Evolutionary conservation across 176 grass and related monocot species (phyloP), one percentile per base, ranked within the genome.

Genomic region (Raddia distichophylla): DNA sequence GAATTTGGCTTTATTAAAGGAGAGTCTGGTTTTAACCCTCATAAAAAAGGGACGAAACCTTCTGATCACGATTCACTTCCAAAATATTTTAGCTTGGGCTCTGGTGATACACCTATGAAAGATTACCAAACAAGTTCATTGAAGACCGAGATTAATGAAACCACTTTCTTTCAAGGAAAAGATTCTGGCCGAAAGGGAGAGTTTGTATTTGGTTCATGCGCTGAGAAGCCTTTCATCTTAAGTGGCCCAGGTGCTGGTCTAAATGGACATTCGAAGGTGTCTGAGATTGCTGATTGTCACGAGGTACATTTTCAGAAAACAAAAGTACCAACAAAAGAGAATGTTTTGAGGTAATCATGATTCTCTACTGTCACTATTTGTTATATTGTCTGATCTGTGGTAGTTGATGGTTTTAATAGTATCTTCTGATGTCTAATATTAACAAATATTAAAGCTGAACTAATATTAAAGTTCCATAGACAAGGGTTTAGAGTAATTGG

Each of bases 71-170:
- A 81, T 81, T 46, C 70, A 63, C 53, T 81, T 70, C 86, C 83
- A 57, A 71, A 73, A 59, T 82, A 82, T 67, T 90, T 86, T 11
- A 90, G 77, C 45, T 67, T 86, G 32, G 69, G 60, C 78, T 81
- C 73, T 86, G 71, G 58, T 57, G 87, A 85, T 81, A 81, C 77
- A 71, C 87, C 82, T 71, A 71, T 19, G 82, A 90, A 82, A 65
- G 74, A 76, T 8, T 69, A 81, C 52, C 65, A 8, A 60, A 67
- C 83, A 67, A 90, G 83, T 77, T 67, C 67, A 27, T 67, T 73
- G 51, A 90, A 67, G 72, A 66, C 72, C 37, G 87, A 86, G 43
- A 50, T 81, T 71, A 66, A 81, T 15, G 86, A 82, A 89, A 81
- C 33, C 10, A 77, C 65, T 35, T 53, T 54, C 33, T 85, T 85